A percentile compares a stretch with the other conserved stretches of the same genome.
Evolutionary conservation across 2,329 filamentous ascomycete genomes (phyloP).

Genomic region (Alternaria sp.): DNA sequence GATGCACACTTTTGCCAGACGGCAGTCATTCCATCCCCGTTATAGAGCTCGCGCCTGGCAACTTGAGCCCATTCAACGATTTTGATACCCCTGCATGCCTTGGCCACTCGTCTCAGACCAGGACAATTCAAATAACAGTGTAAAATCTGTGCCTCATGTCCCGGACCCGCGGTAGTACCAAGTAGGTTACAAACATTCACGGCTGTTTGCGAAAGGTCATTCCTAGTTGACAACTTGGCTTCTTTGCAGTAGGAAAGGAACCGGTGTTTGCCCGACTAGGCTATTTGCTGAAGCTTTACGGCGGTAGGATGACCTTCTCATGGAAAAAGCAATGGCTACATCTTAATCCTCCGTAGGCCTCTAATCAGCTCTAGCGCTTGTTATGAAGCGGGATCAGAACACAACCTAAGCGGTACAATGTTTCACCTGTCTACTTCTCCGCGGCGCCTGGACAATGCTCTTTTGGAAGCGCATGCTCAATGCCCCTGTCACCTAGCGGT

Average conservation of each 20-base stretch:
- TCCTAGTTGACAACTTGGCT: neutral
- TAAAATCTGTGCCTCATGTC: constrained; percentile 17
- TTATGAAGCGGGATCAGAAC: constrained; percentile 11
- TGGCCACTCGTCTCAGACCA: neutral
- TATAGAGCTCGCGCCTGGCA: neutral
- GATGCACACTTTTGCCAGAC: neutral
- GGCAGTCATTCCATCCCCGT: neutral
- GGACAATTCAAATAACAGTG: constrained; percentile 6
- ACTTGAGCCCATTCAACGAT: neutral
- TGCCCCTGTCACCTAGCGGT: constrained; percentile 14
- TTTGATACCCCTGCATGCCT: neutral
- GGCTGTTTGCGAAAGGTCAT: neutral
- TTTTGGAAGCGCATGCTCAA: constrained; percentile 15
- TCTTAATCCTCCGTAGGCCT: neutral
- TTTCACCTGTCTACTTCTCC: constrained; percentile 22
- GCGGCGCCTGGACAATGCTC: constrained; percentile 10
- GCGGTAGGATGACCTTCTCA: neutral
- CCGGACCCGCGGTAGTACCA: constrained; percentile 31
- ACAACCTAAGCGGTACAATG: constrained; percentile 20
- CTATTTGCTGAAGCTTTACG: constrained; percentile 6
- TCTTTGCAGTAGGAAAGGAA: neutral
- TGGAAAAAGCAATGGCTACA: neutral
- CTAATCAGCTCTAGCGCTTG: constrained; percentile 14
- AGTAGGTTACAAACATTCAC: constrained; percentile 24
- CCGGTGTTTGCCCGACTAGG: constrained; percentile 9